These are phyloP conservation scores for Asclepias syriaca DNA, from an alignment of 257 asterid genomes.

Conservation along the genomic window DNA sequence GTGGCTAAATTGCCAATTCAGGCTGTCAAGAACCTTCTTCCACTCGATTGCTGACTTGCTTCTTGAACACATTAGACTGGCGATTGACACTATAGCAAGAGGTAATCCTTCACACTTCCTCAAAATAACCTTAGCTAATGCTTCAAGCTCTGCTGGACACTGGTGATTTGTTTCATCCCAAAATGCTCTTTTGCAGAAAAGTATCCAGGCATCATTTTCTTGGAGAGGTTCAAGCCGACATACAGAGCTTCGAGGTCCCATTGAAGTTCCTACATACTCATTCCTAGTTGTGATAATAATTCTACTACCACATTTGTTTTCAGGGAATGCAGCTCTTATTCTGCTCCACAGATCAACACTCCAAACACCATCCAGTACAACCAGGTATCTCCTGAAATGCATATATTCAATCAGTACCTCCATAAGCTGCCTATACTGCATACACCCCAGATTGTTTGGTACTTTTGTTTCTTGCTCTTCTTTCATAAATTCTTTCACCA, in stretches of 20 bases:
- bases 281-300: slow-evolving; percentile 39
- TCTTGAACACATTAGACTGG: slow-evolving; percentile 25
- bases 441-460: slow-evolving; percentile 16
- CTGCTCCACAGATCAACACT: slow-evolving; percentile 27
- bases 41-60: slow-evolving; percentile 14
- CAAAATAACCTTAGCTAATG: slow-evolving; percentile 17
- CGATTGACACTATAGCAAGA: slow-evolving; percentile 24
- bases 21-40: slow-evolving; percentile 23
- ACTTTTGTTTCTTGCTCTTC: slow-evolving; percentile 11
- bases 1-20: slow-evolving; percentile 22
- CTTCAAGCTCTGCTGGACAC: slow-evolving; percentile 21
- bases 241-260: slow-evolving; percentile 21
- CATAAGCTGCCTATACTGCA: slow-evolving; percentile 30
- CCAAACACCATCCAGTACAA: slow-evolving; percentile 48
- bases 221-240: slow-evolving; percentile 23
- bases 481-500: slow-evolving; percentile 22
- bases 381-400: slow-evolving; percentile 27
- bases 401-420: slow-evolving; percentile 23
- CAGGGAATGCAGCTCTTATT: slow-evolving; percentile 34
- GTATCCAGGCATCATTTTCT: slow-evolving; percentile 32
- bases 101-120: slow-evolving; percentile 25
- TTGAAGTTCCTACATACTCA: slow-evolving; percentile 26
- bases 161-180: slow-evolving; percentile 13
- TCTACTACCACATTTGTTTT: slow-evolving; percentile 34
- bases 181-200: slow-evolving; percentile 48